Percentiles rank a stretch among this genome's conserved stretches.
These are phyloP conservation scores for Thielaviopsis ethacetica DNA, from an alignment of 2,329 filamentous ascomycete genomes.

Conservation along the genomic window DNA sequence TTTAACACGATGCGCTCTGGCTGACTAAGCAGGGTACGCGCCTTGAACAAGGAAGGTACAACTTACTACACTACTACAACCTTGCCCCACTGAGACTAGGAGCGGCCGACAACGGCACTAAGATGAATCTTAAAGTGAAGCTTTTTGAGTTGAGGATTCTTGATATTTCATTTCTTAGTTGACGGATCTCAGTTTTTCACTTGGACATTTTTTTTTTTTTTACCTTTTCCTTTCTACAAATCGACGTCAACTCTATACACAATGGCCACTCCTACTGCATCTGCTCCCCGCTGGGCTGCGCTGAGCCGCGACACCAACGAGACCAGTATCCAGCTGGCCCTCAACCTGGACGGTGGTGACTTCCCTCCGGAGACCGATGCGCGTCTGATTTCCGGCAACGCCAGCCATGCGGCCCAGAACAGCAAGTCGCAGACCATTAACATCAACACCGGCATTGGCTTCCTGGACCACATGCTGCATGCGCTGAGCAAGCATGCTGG, in stretches of 20 bases:
- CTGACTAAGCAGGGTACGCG: not conserved
- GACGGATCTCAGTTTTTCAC: no score
- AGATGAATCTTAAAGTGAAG: not conserved
- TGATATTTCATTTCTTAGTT: not conserved
- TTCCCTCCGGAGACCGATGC: slow-evolving; percentile 50
- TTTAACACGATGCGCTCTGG: not conserved
- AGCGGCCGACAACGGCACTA: slow-evolving; percentile 4
- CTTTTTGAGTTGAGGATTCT: not conserved
- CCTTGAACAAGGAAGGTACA: no score
- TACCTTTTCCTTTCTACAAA: not conserved
- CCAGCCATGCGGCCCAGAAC: slow-evolving; percentile 66
- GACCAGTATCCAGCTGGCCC: slow-evolving; percentile 84
- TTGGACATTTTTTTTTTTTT: not conserved
- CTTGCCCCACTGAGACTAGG: no score
- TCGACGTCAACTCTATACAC: not conserved
- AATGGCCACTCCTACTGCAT: not conserved
- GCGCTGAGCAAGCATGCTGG: slow-evolving; percentile 90
- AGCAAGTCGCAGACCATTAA: slow-evolving; percentile 74
- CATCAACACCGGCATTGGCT: slow-evolving; percentile 87
- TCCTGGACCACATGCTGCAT: slow-evolving; percentile 97
- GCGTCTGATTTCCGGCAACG: slow-evolving; percentile 30
- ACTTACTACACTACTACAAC: no score
- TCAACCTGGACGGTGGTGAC: slow-evolving; percentile 83
- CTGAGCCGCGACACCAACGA: slow-evolving; percentile 90
- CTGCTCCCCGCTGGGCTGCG: slow-evolving; percentile 47